Conservation (phyloP, 225 moss, liverwort and hornwort genomes). For the Anthoceros angustus region DNA sequence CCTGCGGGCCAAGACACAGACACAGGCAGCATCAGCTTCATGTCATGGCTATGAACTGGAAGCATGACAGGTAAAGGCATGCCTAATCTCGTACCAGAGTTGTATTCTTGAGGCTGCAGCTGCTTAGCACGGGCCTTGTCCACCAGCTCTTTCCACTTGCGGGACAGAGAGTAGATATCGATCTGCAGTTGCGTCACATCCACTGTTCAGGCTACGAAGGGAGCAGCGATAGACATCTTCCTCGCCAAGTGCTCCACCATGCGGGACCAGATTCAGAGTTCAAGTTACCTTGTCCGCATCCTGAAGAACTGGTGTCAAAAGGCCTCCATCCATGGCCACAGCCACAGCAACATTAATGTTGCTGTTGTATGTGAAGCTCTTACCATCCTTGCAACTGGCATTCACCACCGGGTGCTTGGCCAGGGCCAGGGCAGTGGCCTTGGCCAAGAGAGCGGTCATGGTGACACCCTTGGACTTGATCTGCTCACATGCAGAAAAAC, state of each 20-base stretch:
- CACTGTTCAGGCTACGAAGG: conserved; percentile 9
- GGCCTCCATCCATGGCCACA: conserved; percentile 92
- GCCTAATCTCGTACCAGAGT: conserved; percentile 30
- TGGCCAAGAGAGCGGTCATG: conserved; percentile 92
- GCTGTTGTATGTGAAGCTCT: conserved; percentile 87
- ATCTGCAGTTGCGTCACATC: conserved; percentile 22
- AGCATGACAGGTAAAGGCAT: neutral
- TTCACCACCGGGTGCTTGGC: conserved; percentile 89
- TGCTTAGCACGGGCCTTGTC: conserved; percentile 84
- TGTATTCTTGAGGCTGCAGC: conserved; percentile 75
- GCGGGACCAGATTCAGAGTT: no score
- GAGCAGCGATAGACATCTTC: neutral
- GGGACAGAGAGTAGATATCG: conserved; percentile 82
- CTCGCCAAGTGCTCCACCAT: neutral
- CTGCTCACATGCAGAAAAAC: conserved; percentile 17
- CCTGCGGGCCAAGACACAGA: conserved; percentile 35
- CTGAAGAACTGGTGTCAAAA: conserved; percentile 78
- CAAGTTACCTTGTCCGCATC: conserved; percentile 67
- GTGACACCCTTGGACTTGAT: conserved; percentile 96
- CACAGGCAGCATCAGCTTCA: neutral
- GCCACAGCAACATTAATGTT: conserved; percentile 83
- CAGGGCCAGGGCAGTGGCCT: conserved; percentile 83
- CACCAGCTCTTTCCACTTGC: conserved; percentile 86
- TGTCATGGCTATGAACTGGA: neutral
- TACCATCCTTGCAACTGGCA: conserved; percentile 85